Conservation (phyloP, 2,329 filamentous ascomycete species). For the Microdochium trichocladiopsis region DNA sequence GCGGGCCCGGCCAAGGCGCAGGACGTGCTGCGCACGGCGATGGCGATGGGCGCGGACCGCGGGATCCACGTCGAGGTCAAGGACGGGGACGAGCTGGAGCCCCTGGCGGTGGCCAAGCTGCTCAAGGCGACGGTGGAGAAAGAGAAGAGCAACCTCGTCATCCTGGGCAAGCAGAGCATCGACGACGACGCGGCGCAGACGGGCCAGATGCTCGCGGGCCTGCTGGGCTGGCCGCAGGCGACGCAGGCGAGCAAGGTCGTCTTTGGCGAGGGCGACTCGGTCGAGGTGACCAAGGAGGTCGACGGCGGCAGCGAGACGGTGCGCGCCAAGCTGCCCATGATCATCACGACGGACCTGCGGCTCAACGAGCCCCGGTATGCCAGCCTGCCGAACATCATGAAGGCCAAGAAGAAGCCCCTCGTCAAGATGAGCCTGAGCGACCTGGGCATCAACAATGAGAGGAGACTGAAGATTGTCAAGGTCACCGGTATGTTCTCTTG, state of each 20-base stretch:
- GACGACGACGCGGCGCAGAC: slow-evolving; percentile 95
- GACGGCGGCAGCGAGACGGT: slow-evolving; percentile 94
- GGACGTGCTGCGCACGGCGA: slow-evolving; percentile 87
- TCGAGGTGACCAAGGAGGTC: slow-evolving; percentile 83
- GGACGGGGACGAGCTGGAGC: slow-evolving; percentile 74
- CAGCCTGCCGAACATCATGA: slow-evolving; percentile 98
- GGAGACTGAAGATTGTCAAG: slow-evolving; percentile 82
- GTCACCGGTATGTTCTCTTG: slow-evolving; percentile 60
- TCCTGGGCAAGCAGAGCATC: slow-evolving; percentile 96
- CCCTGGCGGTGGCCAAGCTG: slow-evolving; percentile 86
- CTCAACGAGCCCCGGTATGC: slow-evolving; percentile 95
- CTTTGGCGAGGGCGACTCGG: slow-evolving; percentile 61
- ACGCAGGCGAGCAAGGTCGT: slow-evolving; percentile 85
- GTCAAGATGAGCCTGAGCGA: slow-evolving; percentile 87
- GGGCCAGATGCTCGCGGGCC: slow-evolving; percentile 92
- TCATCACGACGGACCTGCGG: slow-evolving; percentile 90
- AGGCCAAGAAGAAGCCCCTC: slow-evolving; percentile 99
- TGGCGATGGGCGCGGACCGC: slow-evolving; percentile 98
- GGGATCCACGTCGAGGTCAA: slow-evolving; percentile 78
- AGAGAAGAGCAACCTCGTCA: slow-evolving; percentile 84
- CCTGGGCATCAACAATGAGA: slow-evolving; percentile 67
- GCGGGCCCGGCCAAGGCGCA: slow-evolving; percentile 82
- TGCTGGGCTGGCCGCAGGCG: slow-evolving; percentile 89
- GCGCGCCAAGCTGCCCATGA: slow-evolving; percentile 75
- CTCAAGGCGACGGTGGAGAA: slow-evolving; percentile 71